Evolutionary conservation across 139 green algal species (phyloP).

Genomic region (Closterium sp.): DNA sequence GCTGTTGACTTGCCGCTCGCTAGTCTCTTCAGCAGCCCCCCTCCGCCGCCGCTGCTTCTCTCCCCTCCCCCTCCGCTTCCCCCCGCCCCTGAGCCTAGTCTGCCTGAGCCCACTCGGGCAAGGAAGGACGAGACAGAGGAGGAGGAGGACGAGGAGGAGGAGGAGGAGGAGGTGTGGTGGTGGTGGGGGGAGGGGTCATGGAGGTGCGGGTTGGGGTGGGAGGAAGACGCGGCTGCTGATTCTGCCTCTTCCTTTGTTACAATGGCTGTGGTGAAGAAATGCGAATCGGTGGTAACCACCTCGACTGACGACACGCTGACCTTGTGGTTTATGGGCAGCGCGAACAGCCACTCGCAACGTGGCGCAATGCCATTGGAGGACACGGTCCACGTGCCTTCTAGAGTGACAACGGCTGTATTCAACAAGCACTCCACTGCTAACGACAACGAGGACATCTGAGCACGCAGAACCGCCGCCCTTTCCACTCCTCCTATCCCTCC

Average conservation of each 20-base stretch:
- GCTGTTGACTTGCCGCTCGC: neutral
- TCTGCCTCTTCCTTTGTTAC: neutral
- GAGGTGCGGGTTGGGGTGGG: neutral
- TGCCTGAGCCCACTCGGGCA: neutral
- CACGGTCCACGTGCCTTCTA: neutral
- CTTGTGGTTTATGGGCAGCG: constrained; percentile 7
- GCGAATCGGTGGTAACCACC: neutral
- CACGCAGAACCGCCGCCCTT: neutral
- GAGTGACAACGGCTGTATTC: neutral
- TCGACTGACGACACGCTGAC: neutral
- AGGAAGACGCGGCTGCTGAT: neutral
- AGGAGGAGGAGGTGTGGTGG: neutral
- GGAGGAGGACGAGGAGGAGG: neutral
- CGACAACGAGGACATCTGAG: neutral
- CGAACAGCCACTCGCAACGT: constrained; percentile 6
- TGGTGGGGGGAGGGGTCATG: neutral
- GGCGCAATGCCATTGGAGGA: neutral
- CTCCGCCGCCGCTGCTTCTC: neutral
- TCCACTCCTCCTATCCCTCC: neutral
- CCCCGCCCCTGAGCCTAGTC: neutral
- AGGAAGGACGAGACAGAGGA: neutral
- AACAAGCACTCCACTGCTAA: neutral
- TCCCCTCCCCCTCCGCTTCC: neutral
- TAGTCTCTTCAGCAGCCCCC: neutral
- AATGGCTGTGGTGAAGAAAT: constrained; percentile 8